phyloP scores from a whole-genome alignment of 2,329 filamentous ascomycete species.

The Fusarium foetens region DNA sequence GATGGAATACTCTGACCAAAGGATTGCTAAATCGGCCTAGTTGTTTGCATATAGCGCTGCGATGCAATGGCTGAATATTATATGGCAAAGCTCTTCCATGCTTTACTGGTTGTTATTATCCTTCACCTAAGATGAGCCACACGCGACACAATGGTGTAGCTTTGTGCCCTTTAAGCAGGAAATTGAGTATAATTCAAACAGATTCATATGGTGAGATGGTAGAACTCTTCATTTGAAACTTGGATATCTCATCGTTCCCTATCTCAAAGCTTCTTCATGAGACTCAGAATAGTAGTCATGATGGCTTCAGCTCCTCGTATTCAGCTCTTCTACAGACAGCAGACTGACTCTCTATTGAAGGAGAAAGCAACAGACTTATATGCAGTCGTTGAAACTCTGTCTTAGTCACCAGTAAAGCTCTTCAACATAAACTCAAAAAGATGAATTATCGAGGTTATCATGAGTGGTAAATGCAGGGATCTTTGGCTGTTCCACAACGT shows the following conservation, averaged over 20 bases:
- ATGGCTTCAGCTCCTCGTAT: not conserved
- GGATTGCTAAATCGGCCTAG: not conserved
- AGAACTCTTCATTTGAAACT: fast-evolving
- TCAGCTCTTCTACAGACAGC: not conserved
- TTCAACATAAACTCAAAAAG: not conserved
- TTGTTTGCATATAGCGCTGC: fast-evolving
- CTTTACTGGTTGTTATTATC: not conserved
- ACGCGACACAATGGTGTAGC: not conserved
- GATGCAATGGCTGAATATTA: not conserved
- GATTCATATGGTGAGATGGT: not conserved
- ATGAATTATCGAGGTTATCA: not conserved
- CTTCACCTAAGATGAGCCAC: not conserved
- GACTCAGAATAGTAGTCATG: not conserved
- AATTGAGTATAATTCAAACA: not conserved
- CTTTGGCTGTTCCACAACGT: constrained; percentile 8
- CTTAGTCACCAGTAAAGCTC: not conserved
- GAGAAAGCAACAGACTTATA: not conserved
- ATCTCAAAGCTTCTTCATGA: not conserved
- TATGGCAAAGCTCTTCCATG: not conserved
- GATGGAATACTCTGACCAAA: not conserved
- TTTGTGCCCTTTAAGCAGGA: not conserved
- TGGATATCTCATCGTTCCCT: fast-evolving
- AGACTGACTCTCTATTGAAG: not conserved
- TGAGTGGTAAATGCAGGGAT: constrained; percentile 15
- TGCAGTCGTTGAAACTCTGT: fast-evolving